Evolutionary conservation across 2,329 filamentous ascomycete species (phyloP), one percentile per base, ranked within the genome.

Genomic region (Pseudofabraea citricarpa): DNA sequence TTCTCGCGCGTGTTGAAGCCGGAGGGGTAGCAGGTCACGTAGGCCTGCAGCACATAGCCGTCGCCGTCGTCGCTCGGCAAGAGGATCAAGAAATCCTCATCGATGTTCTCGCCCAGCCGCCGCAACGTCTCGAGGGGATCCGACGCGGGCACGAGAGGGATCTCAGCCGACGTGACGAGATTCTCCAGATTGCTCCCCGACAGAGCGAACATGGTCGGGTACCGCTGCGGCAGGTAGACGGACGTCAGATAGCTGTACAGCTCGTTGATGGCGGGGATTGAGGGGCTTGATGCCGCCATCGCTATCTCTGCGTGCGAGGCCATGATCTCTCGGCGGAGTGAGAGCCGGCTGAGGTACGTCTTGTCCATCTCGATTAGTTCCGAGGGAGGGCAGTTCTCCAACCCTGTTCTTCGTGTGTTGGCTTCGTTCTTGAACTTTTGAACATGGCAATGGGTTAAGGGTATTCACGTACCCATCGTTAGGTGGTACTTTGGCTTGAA

Each of bases 401-500:
- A 65, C 4, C 69, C 77, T 81, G 52, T 5, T 31, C 13, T 31
- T 29, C 6, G 13, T 31, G 16, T 6, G 27, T 31, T 15, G 16
- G 27, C 16, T 31, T 4, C 6, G 27, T 31, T 15, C 16, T 15
- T 31, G 27, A 15, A 7, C 13, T n/a, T n/a, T 12, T 12, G 16
- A 10, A 31, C 13, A 31, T 31, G 16, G 6, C 27, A 31, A 3
- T 6, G 16, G 2, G n/a, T n/a, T n/a, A n/a, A n/a, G n/a, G n/a
- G n/a, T n/a, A n/a, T n/a, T n/a, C n/a, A 12, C 62, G 48, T 61
- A 80, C 78, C 74, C 79, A 83, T 83, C 5, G 79, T 81, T 40
- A 83, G 59, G 55, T 82, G 72, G 55, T 78, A 83, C 52, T 73
- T 79, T 5, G 75, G 71, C 57, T 78, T 81, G 60, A 81, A 81